A percentile compares a stretch with the other conserved stretches of the same genome.
Evolutionary conservation across 306 rosid species (phyloP).

Genomic region (Prunus mira): DNA sequence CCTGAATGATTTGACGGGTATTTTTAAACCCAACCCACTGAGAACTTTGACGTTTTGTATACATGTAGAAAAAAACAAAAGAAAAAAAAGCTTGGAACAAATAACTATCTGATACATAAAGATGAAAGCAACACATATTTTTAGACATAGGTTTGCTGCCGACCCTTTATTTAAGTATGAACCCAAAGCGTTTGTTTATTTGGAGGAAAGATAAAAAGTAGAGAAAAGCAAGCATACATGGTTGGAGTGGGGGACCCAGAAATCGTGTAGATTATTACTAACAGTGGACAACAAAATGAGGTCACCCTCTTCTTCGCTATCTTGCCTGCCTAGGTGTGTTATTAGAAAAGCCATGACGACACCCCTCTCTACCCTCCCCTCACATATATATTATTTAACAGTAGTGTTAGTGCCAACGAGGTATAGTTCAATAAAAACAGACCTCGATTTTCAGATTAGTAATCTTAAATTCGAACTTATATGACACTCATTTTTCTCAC

Average conservation of each 20-base stretch:
- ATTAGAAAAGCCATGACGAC: conserved; percentile 20
- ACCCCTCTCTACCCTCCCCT: neutral
- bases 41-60: too few species aligned
- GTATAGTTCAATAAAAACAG: too few species aligned
- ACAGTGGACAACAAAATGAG: conserved; percentile 13
- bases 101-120: too few species aligned
- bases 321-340: neutral
- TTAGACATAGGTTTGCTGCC: neutral
- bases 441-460: accelerated
- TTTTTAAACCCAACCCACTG: too few species aligned
- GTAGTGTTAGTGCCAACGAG: too few species aligned
- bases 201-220: neutral
- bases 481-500: too few species aligned
- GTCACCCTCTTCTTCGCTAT: neutral
- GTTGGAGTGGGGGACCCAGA: conserved; percentile 9
- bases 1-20: too few species aligned
- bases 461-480: accelerated
- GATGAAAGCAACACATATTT: too few species aligned
- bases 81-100: too few species aligned
- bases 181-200: neutral
- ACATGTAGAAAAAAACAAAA: too few species aligned
- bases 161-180: neutral
- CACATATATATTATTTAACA: neutral
- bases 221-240: neutral
- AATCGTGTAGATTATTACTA: conserved; percentile 1